Evolutionary conservation across 192 early-diverging fungal species (phyloP).

Genomic region (Allomyces javanicus): DNA sequence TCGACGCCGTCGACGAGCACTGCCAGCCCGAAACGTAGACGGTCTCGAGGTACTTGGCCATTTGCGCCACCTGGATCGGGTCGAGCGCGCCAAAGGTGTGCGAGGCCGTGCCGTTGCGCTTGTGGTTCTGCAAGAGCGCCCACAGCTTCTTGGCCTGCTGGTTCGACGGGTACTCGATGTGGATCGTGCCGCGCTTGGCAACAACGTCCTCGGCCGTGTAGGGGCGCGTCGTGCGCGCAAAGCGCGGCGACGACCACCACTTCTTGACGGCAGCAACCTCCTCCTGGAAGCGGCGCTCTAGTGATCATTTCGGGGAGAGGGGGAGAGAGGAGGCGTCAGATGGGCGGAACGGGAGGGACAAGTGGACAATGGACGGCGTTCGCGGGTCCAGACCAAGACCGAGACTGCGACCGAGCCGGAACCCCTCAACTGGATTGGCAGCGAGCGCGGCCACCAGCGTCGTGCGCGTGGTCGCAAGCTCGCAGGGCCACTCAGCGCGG

Average conservation of each 20-base stretch:
- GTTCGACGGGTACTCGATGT: conserved; percentile 57
- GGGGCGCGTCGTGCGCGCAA: conserved; percentile 60
- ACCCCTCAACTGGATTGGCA: no score
- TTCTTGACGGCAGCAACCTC: conserved; percentile 66
- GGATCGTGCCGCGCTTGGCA: conserved; percentile 67
- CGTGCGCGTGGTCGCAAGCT: no score
- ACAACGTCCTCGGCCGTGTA: conserved; percentile 72
- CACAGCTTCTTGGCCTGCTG: conserved; percentile 84
- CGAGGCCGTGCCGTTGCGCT: conserved; percentile 54
- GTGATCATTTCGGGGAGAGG: no score
- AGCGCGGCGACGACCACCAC: conserved; percentile 75
- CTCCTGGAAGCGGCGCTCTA: conserved; percentile 42
- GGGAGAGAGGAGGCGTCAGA: no score
- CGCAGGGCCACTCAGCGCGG: no score
- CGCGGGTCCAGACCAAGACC: no score
- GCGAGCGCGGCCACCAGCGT: no score
- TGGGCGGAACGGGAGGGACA: no score
- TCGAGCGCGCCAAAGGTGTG: conserved; percentile 91
- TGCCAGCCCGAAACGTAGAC: conserved; percentile 98
- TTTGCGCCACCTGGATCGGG: conserved; percentile 83
- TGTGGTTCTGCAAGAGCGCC: conserved; percentile 56
- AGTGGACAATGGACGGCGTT: no score
- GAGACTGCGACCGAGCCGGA: no score
- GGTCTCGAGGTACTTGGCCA: conserved; percentile 92
- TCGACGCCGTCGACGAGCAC: conserved; percentile 84